Evolutionary conservation across 148 eudicot species (phyloP).

Genomic region (Nyssa sinensis): DNA sequence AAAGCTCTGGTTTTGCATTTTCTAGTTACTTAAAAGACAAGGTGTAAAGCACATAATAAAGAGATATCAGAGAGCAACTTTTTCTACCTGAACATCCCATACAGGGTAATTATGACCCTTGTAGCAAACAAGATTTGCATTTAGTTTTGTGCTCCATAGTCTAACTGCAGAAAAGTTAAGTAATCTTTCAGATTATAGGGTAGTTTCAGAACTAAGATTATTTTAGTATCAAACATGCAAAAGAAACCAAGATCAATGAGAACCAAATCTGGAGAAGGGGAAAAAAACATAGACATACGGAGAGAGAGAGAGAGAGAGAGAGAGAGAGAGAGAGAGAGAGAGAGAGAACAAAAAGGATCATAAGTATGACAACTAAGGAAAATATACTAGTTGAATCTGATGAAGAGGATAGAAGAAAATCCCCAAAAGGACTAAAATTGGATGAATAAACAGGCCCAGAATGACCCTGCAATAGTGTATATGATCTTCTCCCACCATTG

Average conservation of each 20-base stretch:
- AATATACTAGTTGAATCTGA: slow-evolving; percentile 88
- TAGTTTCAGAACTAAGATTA: background rate
- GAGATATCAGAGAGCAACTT: background rate
- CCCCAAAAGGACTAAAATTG: slow-evolving; percentile 85
- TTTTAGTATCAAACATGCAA: background rate
- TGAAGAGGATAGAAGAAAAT: slow-evolving; percentile 91
- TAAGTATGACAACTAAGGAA: slow-evolving; percentile 15
- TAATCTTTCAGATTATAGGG: slow-evolving; percentile 8
- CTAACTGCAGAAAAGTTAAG: slow-evolving; percentile 59
- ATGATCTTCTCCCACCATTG: slow-evolving; percentile 64
- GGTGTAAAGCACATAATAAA: background rate
- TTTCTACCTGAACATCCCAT: slow-evolving; percentile 95
- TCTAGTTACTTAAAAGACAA: background rate
- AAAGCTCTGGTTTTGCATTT: background rate
- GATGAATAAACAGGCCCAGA: slow-evolving; percentile 96
- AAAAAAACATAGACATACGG: too few species aligned
- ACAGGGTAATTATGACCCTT: slow-evolving; percentile 99
- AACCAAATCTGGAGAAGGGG: background rate
- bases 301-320: too few species aligned
- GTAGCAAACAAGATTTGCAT: slow-evolving; percentile 98
- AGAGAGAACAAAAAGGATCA: slow-evolving; percentile 8
- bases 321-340: background rate
- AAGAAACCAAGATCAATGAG: background rate
- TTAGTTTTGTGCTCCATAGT: slow-evolving; percentile 89
- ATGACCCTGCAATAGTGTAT: slow-evolving; percentile 84